A percentile compares a stretch with the other conserved stretches of the same genome.
phyloP scores from a whole-genome alignment of 129 eudicot genomes.

The Artemisia argyi region DNA sequence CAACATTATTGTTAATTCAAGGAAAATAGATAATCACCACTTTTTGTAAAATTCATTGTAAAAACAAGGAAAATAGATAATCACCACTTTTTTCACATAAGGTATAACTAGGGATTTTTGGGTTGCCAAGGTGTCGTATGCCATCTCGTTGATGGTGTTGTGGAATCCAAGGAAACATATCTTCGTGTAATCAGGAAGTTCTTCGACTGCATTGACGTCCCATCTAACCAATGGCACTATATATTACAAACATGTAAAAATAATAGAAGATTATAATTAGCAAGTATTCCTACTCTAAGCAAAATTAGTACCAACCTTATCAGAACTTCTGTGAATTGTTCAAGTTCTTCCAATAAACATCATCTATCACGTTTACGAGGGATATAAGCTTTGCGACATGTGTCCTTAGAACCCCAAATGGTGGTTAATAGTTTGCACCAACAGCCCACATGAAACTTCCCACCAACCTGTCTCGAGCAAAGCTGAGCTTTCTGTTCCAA shows the following conservation, averaged over 20 bases:
- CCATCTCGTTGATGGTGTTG: constrained; percentile 54
- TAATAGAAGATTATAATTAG: background rate
- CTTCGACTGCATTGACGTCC: constrained; percentile 50
- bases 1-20: background rate
- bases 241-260: background rate
- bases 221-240: constrained; percentile 31
- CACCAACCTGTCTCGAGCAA: constrained; percentile 46
- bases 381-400: constrained; percentile 21
- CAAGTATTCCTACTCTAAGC: background rate
- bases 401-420: constrained; percentile 23
- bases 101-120: constrained; percentile 36
- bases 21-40: constrained; percentile 18
- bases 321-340: constrained; percentile 35
- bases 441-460: constrained; percentile 40
- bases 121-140: constrained; percentile 39
- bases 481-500: constrained; percentile 28
- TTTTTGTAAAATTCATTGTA: background rate
- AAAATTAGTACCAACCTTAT: constrained; percentile 28
- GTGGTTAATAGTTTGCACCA: constrained; percentile 24
- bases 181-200: constrained; percentile 54
- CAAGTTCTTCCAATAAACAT: constrained; percentile 41
- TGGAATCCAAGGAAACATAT: constrained; percentile 51
- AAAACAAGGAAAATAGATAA: background rate
- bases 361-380: constrained; percentile 29
- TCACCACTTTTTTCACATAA: constrained; percentile 31